Base-by-base conservation (phyloP, 140 eudicot genomes). In the Eryngium alpinum region DNA sequence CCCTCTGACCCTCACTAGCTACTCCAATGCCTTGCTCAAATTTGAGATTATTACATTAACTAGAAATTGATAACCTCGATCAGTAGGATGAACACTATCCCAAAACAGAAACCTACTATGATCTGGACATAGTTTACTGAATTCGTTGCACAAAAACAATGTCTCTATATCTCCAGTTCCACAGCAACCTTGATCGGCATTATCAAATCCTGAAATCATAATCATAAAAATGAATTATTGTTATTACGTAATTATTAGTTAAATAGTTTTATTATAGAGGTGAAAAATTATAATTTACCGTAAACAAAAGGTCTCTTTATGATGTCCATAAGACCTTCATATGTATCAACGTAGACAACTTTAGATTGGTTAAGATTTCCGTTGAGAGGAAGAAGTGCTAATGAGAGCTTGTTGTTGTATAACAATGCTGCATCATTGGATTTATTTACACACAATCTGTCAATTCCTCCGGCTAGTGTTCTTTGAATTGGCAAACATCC, bases 331-430 rank as follows among this genome's bases (percentile, higher is more conserved):
- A 72, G 77, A 38, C 29, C 53, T 22, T 34, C 38, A 27, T 72
- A 72, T 49, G 38, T 72, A 12, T 72, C 52, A 34, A 72, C 38
- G 31, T 72, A 72, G 29, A 34, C 53, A 49, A 34, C 25, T 19
- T 21, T 72, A 43, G 53, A 43, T 70, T 18, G 56, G 10, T 29
- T 17, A 72, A 72, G 77, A 72, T 21, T 43, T 72, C 19, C 38
- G 56, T 25, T 19, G 5, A 72, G 31, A 72, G 56, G 38, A 72
- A 19, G 53, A 12, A 72, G 17, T 19, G 44, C 46, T 32, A 46
- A 70, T 70, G 75, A 28, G 21, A 70, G 75, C 43, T 70, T 70
- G 44, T n/a, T 70, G 75, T 70, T 70, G 75, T 70, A 70, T 18
- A 70, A n/a, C 50, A 29, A 29, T 2, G 75, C 49, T 16, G 49